Conservation (phyloP, 306 rosid species). For the Rosa chinensis region DNA sequence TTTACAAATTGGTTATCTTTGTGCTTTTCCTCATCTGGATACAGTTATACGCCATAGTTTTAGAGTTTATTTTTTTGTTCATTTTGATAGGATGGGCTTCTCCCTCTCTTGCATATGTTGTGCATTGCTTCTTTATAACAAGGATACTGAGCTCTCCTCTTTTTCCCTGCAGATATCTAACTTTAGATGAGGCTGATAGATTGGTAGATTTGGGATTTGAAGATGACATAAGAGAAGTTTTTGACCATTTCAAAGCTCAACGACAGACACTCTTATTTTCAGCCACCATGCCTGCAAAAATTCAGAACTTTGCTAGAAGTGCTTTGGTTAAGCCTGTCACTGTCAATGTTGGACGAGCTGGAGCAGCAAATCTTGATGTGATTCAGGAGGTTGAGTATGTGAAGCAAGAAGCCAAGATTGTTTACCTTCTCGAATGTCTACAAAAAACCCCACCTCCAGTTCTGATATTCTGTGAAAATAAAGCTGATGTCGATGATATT, state of each 20-base stretch:
- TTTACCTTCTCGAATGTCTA: slow-evolving; percentile 85
- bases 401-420: slow-evolving; percentile 89
- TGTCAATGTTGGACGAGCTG: slow-evolving; percentile 92
- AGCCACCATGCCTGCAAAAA: slow-evolving; percentile 93
- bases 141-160: slow-evolving; percentile 12
- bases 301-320: slow-evolving; percentile 85
- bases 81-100: background rate
- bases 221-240: slow-evolving; percentile 85
- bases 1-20: background rate
- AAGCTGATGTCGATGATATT: slow-evolving; percentile 92
- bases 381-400: slow-evolving; percentile 95
- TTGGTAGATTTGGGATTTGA: slow-evolving; percentile 94
- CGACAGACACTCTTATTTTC: slow-evolving; percentile 88
- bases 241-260: slow-evolving; percentile 91
- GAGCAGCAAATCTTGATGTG: slow-evolving; percentile 90
- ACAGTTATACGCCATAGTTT: background rate
- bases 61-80: background rate
- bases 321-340: slow-evolving; percentile 77
- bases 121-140: background rate
- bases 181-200: slow-evolving; percentile 91
- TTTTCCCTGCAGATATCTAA: slow-evolving; percentile 52
- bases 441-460: slow-evolving; percentile 95
- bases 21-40: background rate
- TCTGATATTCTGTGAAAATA: slow-evolving; percentile 82
- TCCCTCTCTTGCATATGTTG: background rate